Conservation (phyloP, 148 eudicot genomes). For the Bassia scoparia region DNA sequence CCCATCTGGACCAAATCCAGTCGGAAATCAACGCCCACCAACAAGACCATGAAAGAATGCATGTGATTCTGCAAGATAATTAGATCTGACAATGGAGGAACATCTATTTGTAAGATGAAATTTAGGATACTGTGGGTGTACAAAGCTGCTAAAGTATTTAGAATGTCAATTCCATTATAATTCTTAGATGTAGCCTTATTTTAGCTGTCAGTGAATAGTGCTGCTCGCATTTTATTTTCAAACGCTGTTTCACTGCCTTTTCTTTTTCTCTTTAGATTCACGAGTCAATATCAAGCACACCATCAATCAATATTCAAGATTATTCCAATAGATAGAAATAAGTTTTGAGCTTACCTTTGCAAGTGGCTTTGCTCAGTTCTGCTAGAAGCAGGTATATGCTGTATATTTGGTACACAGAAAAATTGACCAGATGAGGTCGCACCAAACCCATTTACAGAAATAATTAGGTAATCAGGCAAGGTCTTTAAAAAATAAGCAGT, state of each 20-base stretch:
- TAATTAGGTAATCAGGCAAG: neutral
- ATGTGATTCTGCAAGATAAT: constrained; percentile 20
- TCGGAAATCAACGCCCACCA: constrained; percentile 53
- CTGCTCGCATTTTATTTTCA: neutral
- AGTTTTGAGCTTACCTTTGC: constrained; percentile 9
- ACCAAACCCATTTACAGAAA: neutral
- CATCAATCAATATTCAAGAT: too few species aligned
- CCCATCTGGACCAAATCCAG: constrained; percentile 66
- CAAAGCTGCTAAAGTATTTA: constrained; percentile 25
- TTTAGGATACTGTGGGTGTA: constrained; percentile 37
- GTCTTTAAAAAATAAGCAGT: neutral
- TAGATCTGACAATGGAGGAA: constrained; percentile 23
- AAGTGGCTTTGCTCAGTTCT: neutral
- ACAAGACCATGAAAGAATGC: constrained; percentile 41
- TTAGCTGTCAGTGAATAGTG: constrained; percentile 11
- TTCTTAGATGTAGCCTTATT: constrained; percentile 6
- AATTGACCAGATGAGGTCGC: neutral
- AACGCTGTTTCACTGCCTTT: neutral
- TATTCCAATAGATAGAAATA: neutral
- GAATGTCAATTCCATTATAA: constrained; percentile 12
- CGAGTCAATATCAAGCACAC: neutral
- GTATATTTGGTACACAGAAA: too few species aligned
- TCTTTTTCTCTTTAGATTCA: too few species aligned
- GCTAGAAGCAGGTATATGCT: constrained; percentile 9
- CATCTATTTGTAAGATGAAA: constrained; percentile 13